These are phyloP conservation scores for Phytophthora podocarpi DNA, from an alignment of 352 stramenopile genomes.

Conservation along the genomic window DNA sequence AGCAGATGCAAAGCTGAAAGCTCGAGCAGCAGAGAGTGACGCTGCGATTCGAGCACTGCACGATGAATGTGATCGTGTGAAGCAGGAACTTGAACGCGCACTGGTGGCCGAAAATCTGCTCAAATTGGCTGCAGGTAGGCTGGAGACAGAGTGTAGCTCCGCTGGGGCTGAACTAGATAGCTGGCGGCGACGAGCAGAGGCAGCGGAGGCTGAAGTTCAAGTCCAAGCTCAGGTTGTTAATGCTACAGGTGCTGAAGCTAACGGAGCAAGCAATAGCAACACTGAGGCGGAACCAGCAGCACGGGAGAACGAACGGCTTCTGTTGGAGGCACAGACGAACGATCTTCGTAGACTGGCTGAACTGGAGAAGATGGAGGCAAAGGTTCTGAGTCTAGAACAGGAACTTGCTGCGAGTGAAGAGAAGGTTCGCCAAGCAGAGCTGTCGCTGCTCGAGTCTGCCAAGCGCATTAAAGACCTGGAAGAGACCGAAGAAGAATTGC, in stretches of 20 bases:
- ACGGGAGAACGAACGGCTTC: conserved; percentile 52
- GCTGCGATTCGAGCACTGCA: conserved; percentile 36
- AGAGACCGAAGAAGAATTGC: conserved; percentile 80
- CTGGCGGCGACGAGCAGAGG: conserved; percentile 38
- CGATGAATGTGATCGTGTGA: conserved; percentile 49
- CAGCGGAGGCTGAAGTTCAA: conserved; percentile 37
- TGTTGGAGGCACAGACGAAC: conserved; percentile 77
- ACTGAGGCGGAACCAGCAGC: conserved; percentile 19
- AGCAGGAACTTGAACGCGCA: conserved; percentile 45
- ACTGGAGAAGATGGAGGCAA: conserved; percentile 74
- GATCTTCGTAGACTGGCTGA: conserved; percentile 72
- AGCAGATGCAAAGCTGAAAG: conserved; percentile 47
- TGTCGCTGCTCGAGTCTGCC: conserved; percentile 37
- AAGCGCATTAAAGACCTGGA: conserved; percentile 62
- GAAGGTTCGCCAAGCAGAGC: conserved; percentile 35
- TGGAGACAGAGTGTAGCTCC: conserved; percentile 43
- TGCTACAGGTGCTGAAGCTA: background rate
- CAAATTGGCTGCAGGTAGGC: conserved; percentile 31
- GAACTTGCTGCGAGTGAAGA: conserved; percentile 41
- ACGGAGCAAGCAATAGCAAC: conserved; percentile 19
- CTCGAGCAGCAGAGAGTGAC: conserved; percentile 42
- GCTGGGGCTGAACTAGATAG: conserved; percentile 46
- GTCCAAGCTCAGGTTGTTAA: background rate
- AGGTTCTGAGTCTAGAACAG: conserved; percentile 53
- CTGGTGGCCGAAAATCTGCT: conserved; percentile 36